These are phyloP conservation scores for Athelia sp. DNA, from an alignment of 1,284 basidiomycete genomes.

Conservation along the genomic window DNA sequence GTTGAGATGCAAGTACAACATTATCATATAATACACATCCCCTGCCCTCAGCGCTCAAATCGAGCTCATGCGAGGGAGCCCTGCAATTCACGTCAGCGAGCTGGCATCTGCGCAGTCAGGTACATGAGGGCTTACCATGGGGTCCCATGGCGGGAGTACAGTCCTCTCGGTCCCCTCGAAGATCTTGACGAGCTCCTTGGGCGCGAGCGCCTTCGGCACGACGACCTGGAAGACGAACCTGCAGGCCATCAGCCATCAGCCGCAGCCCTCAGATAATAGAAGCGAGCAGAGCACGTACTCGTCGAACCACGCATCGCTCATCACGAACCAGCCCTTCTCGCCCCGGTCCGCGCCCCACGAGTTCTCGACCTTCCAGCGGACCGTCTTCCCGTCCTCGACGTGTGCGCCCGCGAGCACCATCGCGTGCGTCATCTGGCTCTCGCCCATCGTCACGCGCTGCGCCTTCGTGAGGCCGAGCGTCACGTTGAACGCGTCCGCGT, in stretches of 20 bases:
- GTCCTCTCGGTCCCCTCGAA: constrained; percentile 62
- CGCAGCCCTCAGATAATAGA: no score
- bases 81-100: no score
- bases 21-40: no score
- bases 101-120: no score
- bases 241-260: constrained; percentile 7
- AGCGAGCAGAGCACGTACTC: no score
- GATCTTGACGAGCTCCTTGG: constrained; percentile 77
- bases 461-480: constrained; percentile 72
- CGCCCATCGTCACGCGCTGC: constrained; percentile 76
- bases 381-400: constrained; percentile 73
- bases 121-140: constrained; percentile 79
- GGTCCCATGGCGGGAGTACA: constrained; percentile 84
- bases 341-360: constrained; percentile 84
- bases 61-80: no score
- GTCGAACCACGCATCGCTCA: constrained; percentile 90
- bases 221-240: constrained; percentile 89
- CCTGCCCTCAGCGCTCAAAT: no score
- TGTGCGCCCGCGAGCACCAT: constrained; percentile 94
- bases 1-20: no score
- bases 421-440: constrained; percentile 88
- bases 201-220: constrained; percentile 74
- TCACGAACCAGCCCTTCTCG: constrained; percentile 88
- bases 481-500: constrained; percentile 53
- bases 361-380: constrained; percentile 95